phyloP scores from a whole-genome alignment of 169 alveolate genomes.

The Plasmodium coatneyi region DNA sequence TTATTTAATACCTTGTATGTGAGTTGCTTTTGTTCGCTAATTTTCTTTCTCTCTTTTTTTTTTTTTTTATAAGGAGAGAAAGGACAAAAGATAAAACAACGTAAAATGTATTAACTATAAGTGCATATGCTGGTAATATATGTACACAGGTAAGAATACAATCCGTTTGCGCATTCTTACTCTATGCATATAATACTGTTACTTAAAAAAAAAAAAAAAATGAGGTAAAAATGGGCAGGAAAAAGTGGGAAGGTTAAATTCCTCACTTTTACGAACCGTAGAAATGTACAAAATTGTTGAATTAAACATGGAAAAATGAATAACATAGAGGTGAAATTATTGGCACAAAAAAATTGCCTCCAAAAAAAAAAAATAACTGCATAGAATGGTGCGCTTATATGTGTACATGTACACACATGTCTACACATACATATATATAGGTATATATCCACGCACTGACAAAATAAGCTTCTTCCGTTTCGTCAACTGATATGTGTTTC shows the following conservation, averaged over 20 bases:
- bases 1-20: neutral
- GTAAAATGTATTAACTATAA: neutral
- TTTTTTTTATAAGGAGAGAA: neutral
- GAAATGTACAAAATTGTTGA: neutral
- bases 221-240: neutral
- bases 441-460: neutral
- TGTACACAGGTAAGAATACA: neutral
- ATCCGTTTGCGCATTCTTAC: neutral
- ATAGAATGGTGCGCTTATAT: neutral
- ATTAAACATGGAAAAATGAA: neutral
- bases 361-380: neutral
- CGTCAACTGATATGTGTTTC: neutral
- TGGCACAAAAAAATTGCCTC: neutral
- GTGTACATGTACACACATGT: neutral
- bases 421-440: neutral
- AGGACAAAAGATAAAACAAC: neutral
- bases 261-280: constrained; percentile 5
- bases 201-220: neutral
- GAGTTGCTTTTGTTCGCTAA: neutral
- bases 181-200: neutral
- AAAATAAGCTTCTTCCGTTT: neutral
- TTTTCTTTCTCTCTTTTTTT: neutral
- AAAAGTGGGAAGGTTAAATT: neutral
- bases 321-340: neutral
- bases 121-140: neutral